Percentiles rank a stretch among this genome's conserved stretches.
Conservation (phyloP, 768 basidiomycete genomes). For the Lactarius sanguifluus region DNA sequence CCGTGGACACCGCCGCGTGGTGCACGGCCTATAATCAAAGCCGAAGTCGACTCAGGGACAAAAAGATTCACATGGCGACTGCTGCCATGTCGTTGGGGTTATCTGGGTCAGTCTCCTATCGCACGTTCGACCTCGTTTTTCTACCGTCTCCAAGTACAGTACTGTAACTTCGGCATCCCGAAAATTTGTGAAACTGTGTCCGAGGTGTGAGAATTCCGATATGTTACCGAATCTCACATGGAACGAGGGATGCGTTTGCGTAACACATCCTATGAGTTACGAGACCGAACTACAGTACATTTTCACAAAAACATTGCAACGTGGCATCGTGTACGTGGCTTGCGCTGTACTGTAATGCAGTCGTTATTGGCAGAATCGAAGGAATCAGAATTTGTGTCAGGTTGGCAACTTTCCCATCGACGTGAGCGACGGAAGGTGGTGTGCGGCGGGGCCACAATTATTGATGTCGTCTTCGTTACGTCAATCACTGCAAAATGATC, state of each 20-base stretch:
- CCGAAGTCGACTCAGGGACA: no score
- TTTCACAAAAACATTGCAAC: not conserved
- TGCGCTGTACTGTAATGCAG: no score
- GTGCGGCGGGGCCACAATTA: no score
- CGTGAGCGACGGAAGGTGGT: no score
- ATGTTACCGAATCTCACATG: not conserved
- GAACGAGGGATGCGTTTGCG: not conserved
- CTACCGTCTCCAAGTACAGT: not conserved
- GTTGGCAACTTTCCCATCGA: not conserved
- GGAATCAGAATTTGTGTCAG: not conserved
- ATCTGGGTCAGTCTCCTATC: no score
- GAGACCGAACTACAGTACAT: not conserved
- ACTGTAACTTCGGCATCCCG: not conserved
- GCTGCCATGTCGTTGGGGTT: no score
- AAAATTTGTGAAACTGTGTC: not conserved
- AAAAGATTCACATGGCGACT: no score
- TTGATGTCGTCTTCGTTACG: no score
- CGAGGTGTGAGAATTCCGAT: not conserved
- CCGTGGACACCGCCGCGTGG: not conserved
- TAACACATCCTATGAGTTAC: not conserved
- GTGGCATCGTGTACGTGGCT: not conserved
- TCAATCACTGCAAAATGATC: not conserved
- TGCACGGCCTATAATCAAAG: no score
- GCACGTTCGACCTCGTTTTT: not conserved
- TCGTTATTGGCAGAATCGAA: not conserved